Base-by-base conservation (phyloP, 1,139 yeast species). In the Kodamaea plutei region DNA sequence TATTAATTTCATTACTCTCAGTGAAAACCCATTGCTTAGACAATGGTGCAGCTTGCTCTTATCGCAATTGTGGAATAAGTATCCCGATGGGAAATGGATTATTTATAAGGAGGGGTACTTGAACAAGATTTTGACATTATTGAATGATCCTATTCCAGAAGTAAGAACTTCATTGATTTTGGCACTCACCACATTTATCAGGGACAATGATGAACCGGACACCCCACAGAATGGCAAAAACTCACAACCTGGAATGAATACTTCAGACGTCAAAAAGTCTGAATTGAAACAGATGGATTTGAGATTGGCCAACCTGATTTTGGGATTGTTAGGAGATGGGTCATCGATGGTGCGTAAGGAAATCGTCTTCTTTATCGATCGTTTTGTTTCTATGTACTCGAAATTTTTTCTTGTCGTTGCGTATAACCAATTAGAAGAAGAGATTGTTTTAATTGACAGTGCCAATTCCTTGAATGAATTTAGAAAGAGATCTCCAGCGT, bases 121-220 rank as follows among this genome's bases (percentile, higher is more conserved):
- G 18, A 76, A 65, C 21, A 70, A 73, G 39, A 54, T 91, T 22
- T 54, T 79, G 21, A 60, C 64, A 20, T 60, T 84, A 29, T 64
- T 88, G 19, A 76, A 73, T 39, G 97, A 91, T 52, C 96, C 96
- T 0, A 87, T 89, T 28, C 96, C 98, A 0, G 99, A 91, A 54
- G 95, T 91, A 0, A 68, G 98, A 38, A 82, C 96, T 0, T 85
- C 97, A 0, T 76, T 87, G 8, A 64, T 91, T 8, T 64, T 80
- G 28, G 85, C 95, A 0, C 59, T 91, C 29, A 76, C 89, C 2
- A 76, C 78, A 20, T 85, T 82, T 50, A 57, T 88, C 20, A 76
- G 83, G 6, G 76, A 67, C 17, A 34, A 45, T 7, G 44, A 37
- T 11, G 48, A 39, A 2, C 21, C 48, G 40, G 29, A 45, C 43